Base-by-base conservation (phyloP, 148 eudicot species). In the Chenopodium berlandieri region DNA sequence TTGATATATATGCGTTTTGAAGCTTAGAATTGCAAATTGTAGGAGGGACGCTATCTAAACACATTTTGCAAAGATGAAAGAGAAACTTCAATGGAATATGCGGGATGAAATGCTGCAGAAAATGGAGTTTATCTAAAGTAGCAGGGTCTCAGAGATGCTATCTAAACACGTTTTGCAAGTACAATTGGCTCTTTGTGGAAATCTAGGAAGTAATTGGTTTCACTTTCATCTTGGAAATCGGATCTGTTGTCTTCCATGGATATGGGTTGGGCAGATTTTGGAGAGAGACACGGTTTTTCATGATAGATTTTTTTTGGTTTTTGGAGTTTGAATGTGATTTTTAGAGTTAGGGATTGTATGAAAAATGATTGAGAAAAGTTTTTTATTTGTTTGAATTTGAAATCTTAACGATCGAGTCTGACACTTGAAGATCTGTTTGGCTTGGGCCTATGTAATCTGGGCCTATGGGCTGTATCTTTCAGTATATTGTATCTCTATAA, bases 151-250 rank as follows among this genome's bases (percentile, higher is more conserved):
- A 27, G 27, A 89, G 80, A 93, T 89, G 85, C 92, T 90, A 8
- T 84, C 97, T 11, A 88, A 77, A 83, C 95, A 93, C 62, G 91
- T 93, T 2, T 89, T 84, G 71, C 97, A 93, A 44, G 50, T 80
- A 72, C 97, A 93, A 19, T 90, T 89, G 63, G 95, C 92, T 93
- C 92, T 93, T 86, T 90, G 9, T 91, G 86, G 67, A 95, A 93
- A 14, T 87, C 87, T 6, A 91, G 94, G 27, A 86, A 91, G 84
- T 89, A 93, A 46, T 92, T 70, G 71, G 44, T 69, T 9, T 82
- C 76, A 80, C 84, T 80, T 37, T 78, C 84, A 4, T 78, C 82
- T 40, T 14, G 62, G 71, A 4, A 10, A 31, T n/a, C 50, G 9
- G 31, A 27, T 68, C 20, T 1, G 52, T 17, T 17, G 56, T 77